phyloP scores from a whole-genome alignment of 2,329 filamentous ascomycete genomes.

The Aureobasidium zeae region DNA sequence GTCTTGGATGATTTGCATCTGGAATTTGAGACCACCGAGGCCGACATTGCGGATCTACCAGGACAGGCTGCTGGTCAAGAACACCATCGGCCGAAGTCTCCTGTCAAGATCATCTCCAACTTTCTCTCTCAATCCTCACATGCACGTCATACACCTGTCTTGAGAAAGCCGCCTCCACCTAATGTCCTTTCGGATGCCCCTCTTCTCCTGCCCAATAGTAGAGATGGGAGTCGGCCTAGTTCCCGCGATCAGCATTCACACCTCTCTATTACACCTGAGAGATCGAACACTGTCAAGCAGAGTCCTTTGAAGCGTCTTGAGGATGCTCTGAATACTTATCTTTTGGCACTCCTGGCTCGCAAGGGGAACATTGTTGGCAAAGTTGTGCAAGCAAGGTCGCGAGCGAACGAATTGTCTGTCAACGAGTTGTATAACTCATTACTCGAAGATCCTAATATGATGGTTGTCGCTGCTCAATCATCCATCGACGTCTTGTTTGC shows the following conservation, averaged over 20 bases:
- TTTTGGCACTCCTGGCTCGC: conserved; percentile 70
- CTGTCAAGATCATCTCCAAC: conserved; percentile 81
- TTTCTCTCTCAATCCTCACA: conserved; percentile 54
- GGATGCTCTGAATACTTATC: conserved; percentile 75
- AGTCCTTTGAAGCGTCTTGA: conserved; percentile 67
- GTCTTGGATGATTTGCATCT: conserved; percentile 57
- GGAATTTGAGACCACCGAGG: conserved; percentile 9
- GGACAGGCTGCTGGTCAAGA: conserved; percentile 21
- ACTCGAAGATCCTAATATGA: conserved; percentile 71
- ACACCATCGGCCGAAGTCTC: conserved; percentile 64
- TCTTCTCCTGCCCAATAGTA: conserved; percentile 29
- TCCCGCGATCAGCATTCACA: conserved; percentile 23
- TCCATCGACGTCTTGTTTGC: conserved; percentile 79
- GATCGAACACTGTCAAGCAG: background rate
- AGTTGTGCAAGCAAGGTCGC: conserved; percentile 58
- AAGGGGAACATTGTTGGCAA: conserved; percentile 81
- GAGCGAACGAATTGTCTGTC: conserved; percentile 67
- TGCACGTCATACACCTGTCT: conserved; percentile 24
- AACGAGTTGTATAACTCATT: conserved; percentile 87
- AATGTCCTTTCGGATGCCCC: conserved; percentile 25
- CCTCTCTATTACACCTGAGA: conserved; percentile 3
- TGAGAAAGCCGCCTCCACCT: conserved; percentile 20
- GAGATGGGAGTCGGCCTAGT: conserved; percentile 27
- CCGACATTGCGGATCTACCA: conserved; percentile 35
- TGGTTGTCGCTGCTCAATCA: conserved; percentile 65